phyloP scores from a whole-genome alignment of 73 alveolate genomes.

The Tetrahymena borealis region DNA sequence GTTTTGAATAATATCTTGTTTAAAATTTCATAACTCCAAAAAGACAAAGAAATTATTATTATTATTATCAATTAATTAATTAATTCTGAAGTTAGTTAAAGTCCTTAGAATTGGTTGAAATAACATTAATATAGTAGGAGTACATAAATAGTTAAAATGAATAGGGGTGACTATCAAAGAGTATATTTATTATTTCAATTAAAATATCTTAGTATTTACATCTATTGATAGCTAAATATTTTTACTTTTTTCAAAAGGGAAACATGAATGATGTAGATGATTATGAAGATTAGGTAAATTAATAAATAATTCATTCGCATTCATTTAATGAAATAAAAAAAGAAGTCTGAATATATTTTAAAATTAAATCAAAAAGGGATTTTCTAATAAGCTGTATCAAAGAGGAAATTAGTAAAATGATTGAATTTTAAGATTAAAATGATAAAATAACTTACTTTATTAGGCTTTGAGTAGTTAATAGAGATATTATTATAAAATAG shows the following conservation, averaged over 20 bases:
- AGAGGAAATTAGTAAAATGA: background rate
- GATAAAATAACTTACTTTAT: background rate
- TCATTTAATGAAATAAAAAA: background rate
- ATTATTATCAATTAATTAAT: too few species aligned
- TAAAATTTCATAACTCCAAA: too few species aligned
- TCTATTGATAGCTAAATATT: background rate
- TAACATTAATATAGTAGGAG: background rate
- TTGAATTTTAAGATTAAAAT: background rate
- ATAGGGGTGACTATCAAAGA: background rate
- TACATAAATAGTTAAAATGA: background rate
- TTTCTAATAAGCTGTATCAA: background rate
- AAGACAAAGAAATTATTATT: too few species aligned
- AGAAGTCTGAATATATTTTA: background rate
- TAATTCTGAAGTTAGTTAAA: too few species aligned
- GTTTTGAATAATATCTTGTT: too few species aligned
- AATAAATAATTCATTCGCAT: too few species aligned
- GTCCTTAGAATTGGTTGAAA: too few species aligned
- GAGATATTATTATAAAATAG: background rate
- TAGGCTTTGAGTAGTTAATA: background rate
- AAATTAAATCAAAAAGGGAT: background rate
- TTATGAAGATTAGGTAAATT: background rate
- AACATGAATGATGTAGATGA: background rate
- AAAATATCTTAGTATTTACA: background rate
- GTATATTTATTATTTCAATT: background rate
- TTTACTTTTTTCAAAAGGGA: background rate